Base-by-base conservation (phyloP, 768 basidiomycete species). In the Termitomyces sp. region DNA sequence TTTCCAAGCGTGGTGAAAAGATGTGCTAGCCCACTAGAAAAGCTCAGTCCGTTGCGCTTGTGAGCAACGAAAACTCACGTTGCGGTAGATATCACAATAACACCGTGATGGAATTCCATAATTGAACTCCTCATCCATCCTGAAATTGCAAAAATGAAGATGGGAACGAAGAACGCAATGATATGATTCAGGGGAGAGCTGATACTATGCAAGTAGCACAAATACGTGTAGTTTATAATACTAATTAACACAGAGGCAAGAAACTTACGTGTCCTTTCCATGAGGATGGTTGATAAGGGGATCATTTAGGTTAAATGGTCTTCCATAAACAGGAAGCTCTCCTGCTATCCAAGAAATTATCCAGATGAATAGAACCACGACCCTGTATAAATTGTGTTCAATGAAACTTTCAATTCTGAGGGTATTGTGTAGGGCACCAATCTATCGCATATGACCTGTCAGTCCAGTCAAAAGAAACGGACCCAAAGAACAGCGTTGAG, bases 61-160 rank as follows among this genome's bases (percentile, higher is more conserved):
- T 41, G 34, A 37, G 58, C n/a, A 57, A 24, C 45, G 58, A 48
- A 51, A 59, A 66, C 70, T 37, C 70, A 78, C 75, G 75, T 66
- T 45, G 68, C 68, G 54, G 82, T 72, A 46, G 70, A 76, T 8
- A 85, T 66, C n/a, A 79, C 77, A 22, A 89, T 74, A 11, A 76
- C 63, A 27, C 81, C 83, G 63, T 89, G 86, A 63, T 88, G 85
- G 15, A 86, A 72, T 45, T 81, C 75, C 15, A 81, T 65, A 3
- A 80, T 65, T 6, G 86, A 86, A 11, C 72, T 67, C 41, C 76
- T 77, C 18, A 75, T 59, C 18, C 70, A 57, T 0, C 81, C 81
- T 9, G 72, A 63, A 4, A 72, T 54, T 2, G 68, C 48, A n/a
- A 81, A 69, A 16, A 81, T 60, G 2, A 68, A 61, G 41, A 79